Evolutionary conservation across 2,329 filamentous ascomycete species (phyloP).

Genomic region (Pyricularia pennisetigena): DNA sequence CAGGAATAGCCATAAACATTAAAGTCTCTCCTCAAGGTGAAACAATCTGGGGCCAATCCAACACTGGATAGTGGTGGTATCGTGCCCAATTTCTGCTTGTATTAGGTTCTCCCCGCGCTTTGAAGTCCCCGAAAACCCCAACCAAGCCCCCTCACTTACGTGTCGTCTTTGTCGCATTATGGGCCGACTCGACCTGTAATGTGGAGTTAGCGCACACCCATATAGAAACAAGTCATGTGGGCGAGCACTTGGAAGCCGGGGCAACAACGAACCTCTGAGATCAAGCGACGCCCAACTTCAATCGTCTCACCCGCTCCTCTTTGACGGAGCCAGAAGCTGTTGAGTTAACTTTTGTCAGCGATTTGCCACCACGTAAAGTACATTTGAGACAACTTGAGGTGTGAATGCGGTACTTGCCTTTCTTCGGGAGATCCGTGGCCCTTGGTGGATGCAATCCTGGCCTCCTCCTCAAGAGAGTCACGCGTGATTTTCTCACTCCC

Average conservation of each 20-base stretch:
- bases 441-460: constrained; percentile 36
- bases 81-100: neutral
- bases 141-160: neutral
- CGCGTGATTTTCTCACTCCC: constrained; percentile 55
- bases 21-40: neutral
- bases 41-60: neutral
- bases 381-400: neutral
- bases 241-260: neutral
- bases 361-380: neutral
- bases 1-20: neutral
- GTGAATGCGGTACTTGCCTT: constrained; percentile 23
- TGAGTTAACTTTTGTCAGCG: constrained; percentile 1
- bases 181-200: neutral
- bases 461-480: constrained; percentile 54
- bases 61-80: neutral
- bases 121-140: neutral
- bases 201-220: neutral
- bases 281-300: constrained; percentile 42
- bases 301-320: constrained; percentile 48
- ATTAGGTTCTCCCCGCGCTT: neutral
- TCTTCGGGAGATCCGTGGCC: constrained; percentile 43
- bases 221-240: neutral
- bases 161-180: neutral
- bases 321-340: constrained; percentile 54
- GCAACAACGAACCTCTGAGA: constrained; percentile 29